Evolutionary conservation across 257 asterid species (phyloP).

Genomic region (Lantana camara): DNA sequence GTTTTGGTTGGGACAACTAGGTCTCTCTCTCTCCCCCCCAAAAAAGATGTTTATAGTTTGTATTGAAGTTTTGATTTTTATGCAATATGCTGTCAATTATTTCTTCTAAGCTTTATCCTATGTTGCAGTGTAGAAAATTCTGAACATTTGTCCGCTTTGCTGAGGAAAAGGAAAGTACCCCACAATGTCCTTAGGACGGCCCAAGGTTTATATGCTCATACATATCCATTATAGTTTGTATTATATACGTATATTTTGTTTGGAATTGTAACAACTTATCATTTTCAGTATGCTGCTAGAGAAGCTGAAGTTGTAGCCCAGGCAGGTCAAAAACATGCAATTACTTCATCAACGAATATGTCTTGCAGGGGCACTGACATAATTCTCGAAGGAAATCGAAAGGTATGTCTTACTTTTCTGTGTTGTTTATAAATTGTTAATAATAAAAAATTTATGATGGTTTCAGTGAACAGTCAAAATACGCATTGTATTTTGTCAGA

Average conservation of each 20-base stretch:
- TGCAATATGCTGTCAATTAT: neutral
- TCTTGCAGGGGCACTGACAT: slow-evolving; percentile 99
- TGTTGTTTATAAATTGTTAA: neutral
- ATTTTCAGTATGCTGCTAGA: slow-evolving; percentile 91
- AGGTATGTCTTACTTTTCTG: slow-evolving; percentile 48
- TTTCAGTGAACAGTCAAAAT: slow-evolving; percentile 11
- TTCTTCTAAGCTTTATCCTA: neutral
- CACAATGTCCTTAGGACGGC: slow-evolving; percentile 98
- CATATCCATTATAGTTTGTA: neutral
- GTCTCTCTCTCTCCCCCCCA: slow-evolving; percentile 34
- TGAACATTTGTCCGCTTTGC: slow-evolving; percentile 73
- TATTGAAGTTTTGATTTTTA: slow-evolving; percentile 16
- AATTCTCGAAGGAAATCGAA: slow-evolving; percentile 98
- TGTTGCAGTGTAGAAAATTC: slow-evolving; percentile 93
- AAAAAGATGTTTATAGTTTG: no score
- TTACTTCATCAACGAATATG: slow-evolving; percentile 96
- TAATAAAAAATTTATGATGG: neutral
- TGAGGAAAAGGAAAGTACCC: slow-evolving; percentile 73
- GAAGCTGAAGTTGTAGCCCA: slow-evolving; percentile 98
- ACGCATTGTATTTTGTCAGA: slow-evolving; percentile 45
- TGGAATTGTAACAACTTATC: slow-evolving; percentile 18
- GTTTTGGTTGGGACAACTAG: slow-evolving; percentile 97
- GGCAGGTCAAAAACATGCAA: slow-evolving; percentile 95
- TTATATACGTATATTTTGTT: slow-evolving; percentile 13
- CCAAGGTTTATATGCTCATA: slow-evolving; percentile 63